A percentile compares a stretch with the other conserved stretches of the same genome.
These are phyloP conservation scores for Polytrichum commune DNA, from an alignment of 225 moss, liverwort and hornwort species.

Conservation along the genomic window DNA sequence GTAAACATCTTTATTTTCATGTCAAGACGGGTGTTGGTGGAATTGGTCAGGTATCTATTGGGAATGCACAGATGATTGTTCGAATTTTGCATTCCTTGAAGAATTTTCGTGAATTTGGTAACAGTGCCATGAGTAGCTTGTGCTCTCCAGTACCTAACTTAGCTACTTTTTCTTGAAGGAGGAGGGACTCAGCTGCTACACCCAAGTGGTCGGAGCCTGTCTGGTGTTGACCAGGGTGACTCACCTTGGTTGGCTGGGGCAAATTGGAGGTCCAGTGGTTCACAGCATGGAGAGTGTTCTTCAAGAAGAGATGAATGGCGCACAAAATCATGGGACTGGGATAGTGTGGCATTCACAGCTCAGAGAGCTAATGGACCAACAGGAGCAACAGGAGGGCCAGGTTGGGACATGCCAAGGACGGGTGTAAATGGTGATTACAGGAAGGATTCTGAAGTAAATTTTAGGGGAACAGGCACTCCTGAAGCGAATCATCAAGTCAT, in stretches of 20 bases:
- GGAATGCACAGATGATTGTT: too few species aligned
- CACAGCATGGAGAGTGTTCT: conserved; percentile 12
- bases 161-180: conserved; percentile 15
- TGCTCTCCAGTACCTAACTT: too few species aligned
- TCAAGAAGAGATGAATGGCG: conserved; percentile 68
- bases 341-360: conserved; percentile 60
- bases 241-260: conserved; percentile 35
- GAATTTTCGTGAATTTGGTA: too few species aligned
- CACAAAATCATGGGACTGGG: conserved; percentile 68
- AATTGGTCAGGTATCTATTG: too few species aligned
- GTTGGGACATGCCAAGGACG: conserved; percentile 27
- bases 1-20: too few species aligned
- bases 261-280: conserved; percentile 25
- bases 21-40: too few species aligned
- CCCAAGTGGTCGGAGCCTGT: conserved; percentile 27
- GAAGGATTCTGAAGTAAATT: conserved; percentile 30
- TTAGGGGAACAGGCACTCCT: conserved; percentile 25
- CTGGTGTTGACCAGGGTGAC: conserved; percentile 24
- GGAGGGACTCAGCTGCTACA: conserved; percentile 25
- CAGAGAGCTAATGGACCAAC: conserved; percentile 46
- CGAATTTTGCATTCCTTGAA: too few species aligned
- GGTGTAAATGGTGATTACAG: conserved; percentile 29
- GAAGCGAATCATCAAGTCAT: conserved; percentile 48
- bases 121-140: neutral
- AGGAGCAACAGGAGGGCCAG: conserved; percentile 10